Base-by-base conservation (phyloP, 2,329 filamentous ascomycete genomes). In the Ophiostoma himal-ulmi region DNA sequence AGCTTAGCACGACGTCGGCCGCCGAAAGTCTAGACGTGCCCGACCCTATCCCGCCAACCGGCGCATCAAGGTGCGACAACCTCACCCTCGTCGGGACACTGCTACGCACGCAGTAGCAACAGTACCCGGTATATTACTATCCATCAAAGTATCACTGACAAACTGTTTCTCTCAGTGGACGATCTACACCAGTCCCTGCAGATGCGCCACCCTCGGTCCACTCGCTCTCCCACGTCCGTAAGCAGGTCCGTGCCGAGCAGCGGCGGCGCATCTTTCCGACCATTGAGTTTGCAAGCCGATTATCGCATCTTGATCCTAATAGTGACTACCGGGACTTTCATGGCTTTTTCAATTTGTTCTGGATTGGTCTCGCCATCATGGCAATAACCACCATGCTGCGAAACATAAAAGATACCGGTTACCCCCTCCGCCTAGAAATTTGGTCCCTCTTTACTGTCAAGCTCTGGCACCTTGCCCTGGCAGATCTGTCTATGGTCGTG, bases 261-360 rank as follows among this genome's bases (percentile, higher is more conserved):
- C 89, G 91, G 74, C 90, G 90, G 71, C 90, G 94, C 75, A 84
- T 97, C 75, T 99, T 98, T 78, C 94, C 96, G 30, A 95, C 92
- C 30, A 93, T 96, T 77, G 92, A 97, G 76, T 99, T 94, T 81
- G 87, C 92, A 57, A 90, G 91, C 72, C 91, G 95, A 71, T 90
- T 98, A 30, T 98, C 94, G 22, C 94, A 99, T 81, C 97, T 99
- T 78, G 95, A 99, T 77, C 93, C 94, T 0, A 86, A 88, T 68
- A 96, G 92, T 79, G 93, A 97, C 76, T 94, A 98, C 79, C 89
- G 89, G 76, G 93, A 99, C 80, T 99, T 99, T 79, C 89, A 93
- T 76, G 95, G 95, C 77, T 99, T 99, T 85, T 99, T 97, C 82
- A 92, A 95, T 69, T 86, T 99, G 52, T 99, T 99, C 82, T 99